A percentile compares a stretch with the other conserved stretches of the same genome.
Conservation (phyloP, 164 flowering plant genomes). For the Cinnamomum chago region DNA sequence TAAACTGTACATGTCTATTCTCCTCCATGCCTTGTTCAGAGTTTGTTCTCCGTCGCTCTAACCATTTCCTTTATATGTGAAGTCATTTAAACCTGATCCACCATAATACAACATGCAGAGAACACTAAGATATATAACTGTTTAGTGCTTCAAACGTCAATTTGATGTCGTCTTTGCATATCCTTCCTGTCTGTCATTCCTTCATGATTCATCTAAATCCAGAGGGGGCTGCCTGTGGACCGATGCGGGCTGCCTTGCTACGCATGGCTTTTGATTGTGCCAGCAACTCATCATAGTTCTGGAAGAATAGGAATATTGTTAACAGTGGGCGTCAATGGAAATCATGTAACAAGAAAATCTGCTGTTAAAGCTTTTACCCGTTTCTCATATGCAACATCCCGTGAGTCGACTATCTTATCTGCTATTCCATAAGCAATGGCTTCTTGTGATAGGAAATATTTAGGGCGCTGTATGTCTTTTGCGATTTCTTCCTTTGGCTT, state of each 20-base stretch:
- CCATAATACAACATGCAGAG: conserved; percentile 12
- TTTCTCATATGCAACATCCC: conserved; percentile 54
- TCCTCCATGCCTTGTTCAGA: not conserved
- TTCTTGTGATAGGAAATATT: conserved; percentile 54
- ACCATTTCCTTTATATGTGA: too few relatives aligned
- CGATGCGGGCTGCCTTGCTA: conserved; percentile 35
- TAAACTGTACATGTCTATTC: conserved; percentile 51
- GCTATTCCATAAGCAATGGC: conserved; percentile 90
- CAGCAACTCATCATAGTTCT: conserved; percentile 63
- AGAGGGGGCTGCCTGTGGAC: conserved; percentile 66
- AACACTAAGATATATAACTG: not conserved
- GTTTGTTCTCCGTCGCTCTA: too few relatives aligned
- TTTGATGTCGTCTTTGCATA: not conserved
- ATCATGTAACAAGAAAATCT: not conserved
- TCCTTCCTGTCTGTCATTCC: not conserved
- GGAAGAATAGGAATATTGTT: conserved; percentile 9
- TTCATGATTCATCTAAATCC: conserved; percentile 40
- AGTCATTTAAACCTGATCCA: not conserved
- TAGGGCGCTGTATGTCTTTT: conserved; percentile 60
- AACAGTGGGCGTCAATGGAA: not conserved
- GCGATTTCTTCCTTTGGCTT: conserved; percentile 66
- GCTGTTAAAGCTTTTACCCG: conserved; percentile 36
- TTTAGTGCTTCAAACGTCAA: not conserved
- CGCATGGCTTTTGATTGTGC: conserved; percentile 68
- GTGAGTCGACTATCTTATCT: conserved; percentile 61